Evolutionary conservation across 2,329 filamentous ascomycete genomes (phyloP).

Genomic region (Clonostachys solani): DNA sequence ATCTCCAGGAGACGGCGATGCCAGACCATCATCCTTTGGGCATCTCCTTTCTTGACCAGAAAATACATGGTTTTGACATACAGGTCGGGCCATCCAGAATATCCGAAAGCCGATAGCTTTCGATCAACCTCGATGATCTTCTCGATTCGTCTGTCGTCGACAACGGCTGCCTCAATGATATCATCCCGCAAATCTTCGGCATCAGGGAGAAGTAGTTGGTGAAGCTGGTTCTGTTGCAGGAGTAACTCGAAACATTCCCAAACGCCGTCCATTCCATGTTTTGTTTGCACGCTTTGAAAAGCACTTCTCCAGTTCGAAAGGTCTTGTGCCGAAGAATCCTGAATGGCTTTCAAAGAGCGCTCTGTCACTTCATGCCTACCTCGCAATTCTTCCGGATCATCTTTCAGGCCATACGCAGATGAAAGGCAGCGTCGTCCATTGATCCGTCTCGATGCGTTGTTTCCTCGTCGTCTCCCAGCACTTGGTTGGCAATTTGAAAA

Average conservation of each 20-base stretch:
- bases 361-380: too few species aligned
- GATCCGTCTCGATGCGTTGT: too few species aligned
- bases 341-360: too few species aligned
- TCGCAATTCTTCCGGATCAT: too few species aligned
- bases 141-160: conserved; percentile 11
- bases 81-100: conserved; percentile 42
- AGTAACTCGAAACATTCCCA: conserved; percentile 3
- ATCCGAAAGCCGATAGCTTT: conserved; percentile 27
- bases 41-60: conserved; percentile 32
- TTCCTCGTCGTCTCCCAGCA: too few species aligned
- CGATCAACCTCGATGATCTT: conserved; percentile 12
- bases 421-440: too few species aligned
- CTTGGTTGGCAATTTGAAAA: too few species aligned
- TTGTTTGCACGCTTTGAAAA: not conserved
- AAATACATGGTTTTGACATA: conserved; percentile 41
- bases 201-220: conserved; percentile 11
- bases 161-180: conserved; percentile 20
- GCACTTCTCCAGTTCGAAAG: not conserved
- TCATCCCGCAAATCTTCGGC: conserved; percentile 19
- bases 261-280: not conserved
- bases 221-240: not conserved
- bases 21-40: conserved; percentile 37
- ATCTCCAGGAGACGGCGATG: conserved; percentile 37
- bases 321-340: too few species aligned
- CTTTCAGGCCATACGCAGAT: too few species aligned